Conservation (phyloP, 257 asterid species). For the Schizonepeta tenuifolia region DNA sequence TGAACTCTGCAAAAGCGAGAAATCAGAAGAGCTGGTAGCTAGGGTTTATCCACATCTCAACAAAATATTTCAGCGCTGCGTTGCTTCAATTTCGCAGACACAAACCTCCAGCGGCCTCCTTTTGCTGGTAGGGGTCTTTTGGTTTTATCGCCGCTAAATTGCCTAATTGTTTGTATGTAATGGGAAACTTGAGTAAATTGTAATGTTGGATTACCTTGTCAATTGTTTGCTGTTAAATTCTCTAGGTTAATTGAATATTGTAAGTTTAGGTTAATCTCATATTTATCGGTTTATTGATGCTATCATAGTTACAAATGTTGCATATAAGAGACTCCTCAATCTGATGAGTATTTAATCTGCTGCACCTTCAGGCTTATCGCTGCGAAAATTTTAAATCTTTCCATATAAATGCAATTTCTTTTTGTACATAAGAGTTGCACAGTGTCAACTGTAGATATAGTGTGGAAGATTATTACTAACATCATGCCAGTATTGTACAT, state of each 20-base stretch:
- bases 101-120: conserved; percentile 76
- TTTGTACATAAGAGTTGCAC: not conserved
- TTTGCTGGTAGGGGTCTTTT: conserved; percentile 56
- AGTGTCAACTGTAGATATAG: not conserved
- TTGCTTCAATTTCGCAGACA: conserved; percentile 71
- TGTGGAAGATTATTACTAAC: not conserved
- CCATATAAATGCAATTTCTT: not conserved
- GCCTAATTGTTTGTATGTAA: conserved; percentile 5
- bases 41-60: conserved; percentile 85
- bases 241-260: too few species aligned
- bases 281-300: not conserved
- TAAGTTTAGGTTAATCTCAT: too few species aligned
- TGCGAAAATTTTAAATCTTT: not conserved
- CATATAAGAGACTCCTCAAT: conserved; percentile 3
- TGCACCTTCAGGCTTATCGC: not conserved
- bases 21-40: conserved; percentile 79
- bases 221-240: conserved; percentile 2
- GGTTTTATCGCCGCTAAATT: not conserved
- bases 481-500: not conserved
- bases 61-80: conserved; percentile 80
- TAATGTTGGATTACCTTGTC: not conserved
- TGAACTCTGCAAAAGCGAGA: conserved; percentile 71
- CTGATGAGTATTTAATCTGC: not conserved
- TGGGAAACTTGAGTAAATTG: not conserved
- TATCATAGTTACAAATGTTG: not conserved